phyloP scores from a whole-genome alignment of 2,329 filamentous ascomycete species.

The Penicillium sp. region DNA sequence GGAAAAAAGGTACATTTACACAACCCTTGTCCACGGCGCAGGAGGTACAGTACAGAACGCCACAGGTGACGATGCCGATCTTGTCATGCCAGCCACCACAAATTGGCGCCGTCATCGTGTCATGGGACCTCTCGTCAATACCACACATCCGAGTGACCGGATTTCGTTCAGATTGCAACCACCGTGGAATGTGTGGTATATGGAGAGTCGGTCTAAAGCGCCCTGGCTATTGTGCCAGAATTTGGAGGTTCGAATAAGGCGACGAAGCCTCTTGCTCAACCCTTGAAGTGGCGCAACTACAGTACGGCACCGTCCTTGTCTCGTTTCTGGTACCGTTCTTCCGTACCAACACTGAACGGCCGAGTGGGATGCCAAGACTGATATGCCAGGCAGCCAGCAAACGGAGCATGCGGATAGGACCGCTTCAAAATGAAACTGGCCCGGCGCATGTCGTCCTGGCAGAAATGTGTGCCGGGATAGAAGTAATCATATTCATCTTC shows the following conservation, averaged over 20 bases:
- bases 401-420: constrained; percentile 14
- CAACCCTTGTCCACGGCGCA: too few species aligned
- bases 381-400: constrained; percentile 19
- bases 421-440: constrained; percentile 3
- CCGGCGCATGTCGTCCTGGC: not conserved
- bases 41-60: not conserved
- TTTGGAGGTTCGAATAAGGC: too few species aligned
- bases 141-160: not conserved
- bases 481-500: too few species aligned
- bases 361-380: constrained; percentile 4
- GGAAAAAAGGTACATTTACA: too few species aligned
- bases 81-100: not conserved
- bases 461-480: too few species aligned
- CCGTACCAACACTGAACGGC: not conserved
- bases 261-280: too few species aligned
- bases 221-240: too few species aligned
- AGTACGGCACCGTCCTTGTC: too few species aligned
- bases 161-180: too few species aligned
- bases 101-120: not conserved
- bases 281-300: too few species aligned
- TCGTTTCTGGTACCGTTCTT: not conserved
- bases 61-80: constrained; percentile 6
- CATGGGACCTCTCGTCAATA: constrained; percentile 2
- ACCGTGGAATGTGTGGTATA: too few species aligned
- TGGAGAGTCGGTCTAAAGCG: too few species aligned